Conservation (phyloP, 495 filamentous ascomycete genomes). For the Lepidopterella palustris region DNA sequence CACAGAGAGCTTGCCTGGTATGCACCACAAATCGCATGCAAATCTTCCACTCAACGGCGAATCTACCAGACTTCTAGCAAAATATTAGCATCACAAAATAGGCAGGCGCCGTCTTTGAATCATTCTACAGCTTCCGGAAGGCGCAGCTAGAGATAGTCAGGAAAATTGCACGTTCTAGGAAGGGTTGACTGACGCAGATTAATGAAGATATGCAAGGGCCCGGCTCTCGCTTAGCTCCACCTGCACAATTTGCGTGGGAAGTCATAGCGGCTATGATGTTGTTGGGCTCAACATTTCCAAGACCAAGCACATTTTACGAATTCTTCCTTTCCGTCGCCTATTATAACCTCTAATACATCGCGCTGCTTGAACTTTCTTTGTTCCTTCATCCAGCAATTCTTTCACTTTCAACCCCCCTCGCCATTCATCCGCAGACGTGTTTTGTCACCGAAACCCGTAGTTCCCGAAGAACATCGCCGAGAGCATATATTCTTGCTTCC, state of each 20-base stretch:
- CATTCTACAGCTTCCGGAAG: too few relatives aligned
- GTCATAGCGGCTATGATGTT: slow-evolving; percentile 2
- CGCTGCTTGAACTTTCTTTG: neutral
- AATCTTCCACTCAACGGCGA: too few relatives aligned
- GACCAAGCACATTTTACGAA: neutral
- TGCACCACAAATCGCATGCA: too few relatives aligned
- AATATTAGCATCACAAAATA: too few relatives aligned
- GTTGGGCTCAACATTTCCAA: slow-evolving; percentile 3
- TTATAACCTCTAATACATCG: neutral
- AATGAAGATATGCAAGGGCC: slow-evolving; percentile 2
- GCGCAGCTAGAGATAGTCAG: neutral
- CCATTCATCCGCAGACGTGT: neutral
- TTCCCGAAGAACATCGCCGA: neutral
- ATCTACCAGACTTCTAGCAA: too few relatives aligned
- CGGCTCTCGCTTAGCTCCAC: slow-evolving; percentile 2
- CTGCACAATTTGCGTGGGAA: neutral
- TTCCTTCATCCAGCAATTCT: neutral
- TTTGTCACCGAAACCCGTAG: neutral
- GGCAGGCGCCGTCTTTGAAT: too few relatives aligned
- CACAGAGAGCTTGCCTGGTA: too few relatives aligned
- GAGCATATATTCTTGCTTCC: neutral
- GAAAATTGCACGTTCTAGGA: neutral
- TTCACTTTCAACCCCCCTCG: neutral
- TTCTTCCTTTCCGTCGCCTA: neutral
- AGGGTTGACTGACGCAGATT: neutral